These are phyloP conservation scores for Gliomastix tumulicola DNA, from an alignment of 2,329 filamentous ascomycete genomes.

Conservation along the genomic window DNA sequence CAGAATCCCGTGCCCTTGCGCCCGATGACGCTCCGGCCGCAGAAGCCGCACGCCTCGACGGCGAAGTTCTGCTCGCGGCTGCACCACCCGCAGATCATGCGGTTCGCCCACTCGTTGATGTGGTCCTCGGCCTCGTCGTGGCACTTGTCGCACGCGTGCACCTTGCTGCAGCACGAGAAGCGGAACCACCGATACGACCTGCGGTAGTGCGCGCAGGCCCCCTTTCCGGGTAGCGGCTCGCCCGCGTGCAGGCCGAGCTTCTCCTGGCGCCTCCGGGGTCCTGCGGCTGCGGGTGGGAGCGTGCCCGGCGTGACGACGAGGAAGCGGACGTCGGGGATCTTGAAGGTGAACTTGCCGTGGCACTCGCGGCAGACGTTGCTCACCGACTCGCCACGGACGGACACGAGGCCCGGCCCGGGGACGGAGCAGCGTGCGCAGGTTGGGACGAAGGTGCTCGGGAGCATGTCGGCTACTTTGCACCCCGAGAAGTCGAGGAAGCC, in stretches of 20 bases:
- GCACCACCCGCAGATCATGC: slow-evolving; percentile 78
- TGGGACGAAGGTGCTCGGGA: slow-evolving; percentile 73
- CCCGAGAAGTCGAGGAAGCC: slow-evolving; percentile 74
- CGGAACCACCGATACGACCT: slow-evolving; percentile 58
- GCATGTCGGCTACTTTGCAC: slow-evolving; percentile 68
- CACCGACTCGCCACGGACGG: slow-evolving; percentile 66
- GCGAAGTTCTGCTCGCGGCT: slow-evolving; percentile 75
- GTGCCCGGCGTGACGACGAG: slow-evolving; percentile 57
- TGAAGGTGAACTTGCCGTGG: slow-evolving; percentile 73
- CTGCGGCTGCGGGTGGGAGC: slow-evolving; percentile 27
- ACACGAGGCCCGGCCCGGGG: slow-evolving; percentile 58
- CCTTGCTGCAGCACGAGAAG: slow-evolving; percentile 54
- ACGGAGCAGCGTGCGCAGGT: slow-evolving; percentile 74
- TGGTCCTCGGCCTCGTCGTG: slow-evolving; percentile 69
- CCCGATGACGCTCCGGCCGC: slow-evolving; percentile 62
- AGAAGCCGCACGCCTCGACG: slow-evolving; percentile 69
- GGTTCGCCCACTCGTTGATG: slow-evolving; percentile 71
- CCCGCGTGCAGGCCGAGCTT: slow-evolving; percentile 50
- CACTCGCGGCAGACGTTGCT: slow-evolving; percentile 74
- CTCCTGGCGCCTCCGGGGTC: slow-evolving; percentile 40
- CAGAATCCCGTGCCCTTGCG: slow-evolving; percentile 66
- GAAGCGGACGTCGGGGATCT: slow-evolving; percentile 72
- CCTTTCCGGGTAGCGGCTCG: slow-evolving; percentile 44
- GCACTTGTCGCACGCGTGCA: slow-evolving; percentile 62
- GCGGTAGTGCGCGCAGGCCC: slow-evolving; percentile 51